Base-by-base conservation (phyloP, 139 green algal genomes). In the Dunaliella primolecta region DNA sequence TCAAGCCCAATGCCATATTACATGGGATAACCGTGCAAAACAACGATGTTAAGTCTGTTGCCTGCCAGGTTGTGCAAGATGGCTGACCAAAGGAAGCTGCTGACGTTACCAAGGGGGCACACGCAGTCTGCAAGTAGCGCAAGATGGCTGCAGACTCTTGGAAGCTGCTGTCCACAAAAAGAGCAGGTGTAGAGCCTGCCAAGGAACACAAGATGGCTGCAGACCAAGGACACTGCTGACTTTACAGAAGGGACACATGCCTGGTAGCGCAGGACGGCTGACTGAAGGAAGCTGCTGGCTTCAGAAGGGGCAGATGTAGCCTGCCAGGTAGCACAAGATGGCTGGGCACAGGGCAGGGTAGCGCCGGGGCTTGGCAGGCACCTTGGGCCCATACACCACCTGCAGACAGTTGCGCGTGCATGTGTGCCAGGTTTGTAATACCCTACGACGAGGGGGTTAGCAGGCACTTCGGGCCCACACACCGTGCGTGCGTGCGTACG, bases 261-360 rank as follows among this genome's bases (percentile, higher is more conserved):
- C 46, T 64, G 46, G 46, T 15, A 64, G 15, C 7, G 15, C 7
- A 15, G 46, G 46, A 15, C 7, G 7, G 46, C 46, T 64, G 7
- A 64, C 46, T 25, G 46, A 64, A 7, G 15, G 46, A 64, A 64
- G 7, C 15, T 64, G 46, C 46, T n/a, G n/a, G n/a, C 56, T 46
- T 74, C 64, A 93, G 38, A 93, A 93, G 0, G 90, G 90, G 78
- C 90, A 93, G 2, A 93, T 77, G 75, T 38, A 77, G 36, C 86
- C 71, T 3, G 90, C 90, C 72, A 92, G 74, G 34, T 83, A 71
- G 38, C 89, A 90, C 36, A 92, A 78, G n/a, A 87, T 34, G 21
- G 46, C 36, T 0, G 89, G 90, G 81, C 85, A 91, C 83, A 93
- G 88, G 27, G 78, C 78, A 24, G 70, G 35, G 70, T 91, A 86